Evolutionary conservation across 2,329 filamentous ascomycete species (phyloP).

Genomic region (Periglandula ipomoeae): DNA sequence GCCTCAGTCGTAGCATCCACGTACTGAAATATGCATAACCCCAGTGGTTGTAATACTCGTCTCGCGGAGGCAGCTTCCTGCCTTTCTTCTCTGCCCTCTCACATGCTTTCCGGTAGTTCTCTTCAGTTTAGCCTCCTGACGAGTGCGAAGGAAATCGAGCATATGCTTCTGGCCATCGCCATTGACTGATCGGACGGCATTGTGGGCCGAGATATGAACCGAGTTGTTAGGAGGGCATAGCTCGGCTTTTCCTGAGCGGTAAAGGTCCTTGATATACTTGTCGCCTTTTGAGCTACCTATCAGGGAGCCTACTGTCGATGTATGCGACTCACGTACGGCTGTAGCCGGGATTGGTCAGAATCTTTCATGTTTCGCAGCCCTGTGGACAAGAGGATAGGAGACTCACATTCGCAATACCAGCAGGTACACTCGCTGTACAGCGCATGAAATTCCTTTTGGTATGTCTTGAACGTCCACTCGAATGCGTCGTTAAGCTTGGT

Average conservation of each 20-base stretch:
- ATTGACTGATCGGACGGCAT: conserved; percentile 38
- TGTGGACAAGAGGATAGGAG: not conserved
- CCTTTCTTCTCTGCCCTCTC: conserved; percentile 42
- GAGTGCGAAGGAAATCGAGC: conserved; percentile 6
- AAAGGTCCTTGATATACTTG: conserved; percentile 29
- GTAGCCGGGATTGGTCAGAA: not conserved
- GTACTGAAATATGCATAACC: conserved; percentile 38
- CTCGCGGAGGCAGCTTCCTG: conserved; percentile 33
- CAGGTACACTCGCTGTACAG: conserved; percentile 68
- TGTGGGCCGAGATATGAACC: conserved; percentile 67
- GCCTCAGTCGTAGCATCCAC: conserved; percentile 6
- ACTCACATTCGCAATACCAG: conserved; percentile 61
- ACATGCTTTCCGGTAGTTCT: conserved; percentile 45
- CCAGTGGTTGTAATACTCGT: conserved; percentile 46
- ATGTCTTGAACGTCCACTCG: conserved; percentile 59
- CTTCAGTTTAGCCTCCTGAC: conserved; percentile 31
- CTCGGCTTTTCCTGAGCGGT: conserved; percentile 37
- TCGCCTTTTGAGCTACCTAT: conserved; percentile 9
- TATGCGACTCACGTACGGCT: conserved; percentile 4
- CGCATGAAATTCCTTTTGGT: conserved; percentile 53
- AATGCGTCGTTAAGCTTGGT: conserved; percentile 52
- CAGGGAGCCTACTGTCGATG: conserved; percentile 16
- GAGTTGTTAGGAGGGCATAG: conserved; percentile 47
- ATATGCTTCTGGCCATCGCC: not conserved
- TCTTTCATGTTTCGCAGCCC: not conserved